Evolutionary conservation across 2,329 filamentous ascomycete genomes (phyloP), one percentile per base, ranked within the genome.

Genomic region (Neoascochyta sp.): DNA sequence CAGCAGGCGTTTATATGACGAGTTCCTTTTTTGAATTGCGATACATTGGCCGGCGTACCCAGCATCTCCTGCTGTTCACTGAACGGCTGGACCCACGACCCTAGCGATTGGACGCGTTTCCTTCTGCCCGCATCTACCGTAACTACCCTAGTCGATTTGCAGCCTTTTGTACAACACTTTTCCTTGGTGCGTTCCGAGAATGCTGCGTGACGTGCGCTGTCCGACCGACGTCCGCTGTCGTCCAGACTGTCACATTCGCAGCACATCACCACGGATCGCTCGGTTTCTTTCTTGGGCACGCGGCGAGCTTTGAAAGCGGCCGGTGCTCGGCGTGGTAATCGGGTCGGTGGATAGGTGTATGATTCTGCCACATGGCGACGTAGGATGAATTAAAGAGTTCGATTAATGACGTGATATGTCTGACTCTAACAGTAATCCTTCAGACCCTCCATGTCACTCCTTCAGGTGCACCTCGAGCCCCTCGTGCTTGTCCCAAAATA

Each of bases 391-490:
- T 26, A 25, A 46, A 29, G n/a, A n/a, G n/a, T n/a, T n/a, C n/a
- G n/a, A n/a, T n/a, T n/a, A n/a, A n/a, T n/a, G n/a, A n/a, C n/a
- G n/a, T n/a, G n/a, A n/a, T n/a, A n/a, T n/a, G n/a, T n/a, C n/a
- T n/a, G n/a, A n/a, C n/a, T n/a, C n/a, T n/a, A n/a, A n/a, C n/a
- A n/a, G n/a, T n/a, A 21, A 20, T 17, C 26, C 11, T 12, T 18
- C 13, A 28, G 16, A 6, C 12, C 18, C 11, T 13, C 19, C 5
- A 7, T 30, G 16, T 24, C 28, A 24, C 24, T 52, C 51, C 42
- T 47, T 39, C 29, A 70, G 59, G 27, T 62, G 48, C n/a, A 69
- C 34, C 35, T 70, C 67, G 24, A 65, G 54, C 4, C 52, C 61
- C 34, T 52, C 60, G 32, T 60, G 57, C 19, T 12, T 27, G 36